Evolutionary conservation across 2,329 filamentous ascomycete genomes (phyloP), one percentile per base, ranked within the genome.

Genomic region (Cercospora zeae-maydis): DNA sequence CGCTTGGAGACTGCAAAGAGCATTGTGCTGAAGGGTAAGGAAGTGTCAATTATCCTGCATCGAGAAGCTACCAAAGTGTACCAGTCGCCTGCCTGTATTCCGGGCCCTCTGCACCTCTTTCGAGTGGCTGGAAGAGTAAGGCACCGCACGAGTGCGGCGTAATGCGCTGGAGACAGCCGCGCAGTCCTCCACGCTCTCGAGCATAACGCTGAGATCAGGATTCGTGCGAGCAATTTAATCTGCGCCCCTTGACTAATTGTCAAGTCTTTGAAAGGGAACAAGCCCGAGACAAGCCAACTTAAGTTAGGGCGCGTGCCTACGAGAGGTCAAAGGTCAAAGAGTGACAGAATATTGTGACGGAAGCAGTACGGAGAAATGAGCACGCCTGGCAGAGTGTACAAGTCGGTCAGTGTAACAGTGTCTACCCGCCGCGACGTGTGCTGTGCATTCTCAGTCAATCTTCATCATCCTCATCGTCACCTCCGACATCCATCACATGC

Each of bases 211-310:
- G 33, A 62, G 63, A 66, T 36, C 53, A 62, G 62, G 65, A 42
- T 57, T 61, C 62, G 49, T 57, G 63, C 64, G 49, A 63, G 74
- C 73, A 69, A 69, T 71, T 83, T 71, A 69, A 84, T 96, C 83
- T 96, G 83, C 91, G 92, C 92, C 96, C 89, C 88, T 86, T 90
- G 92, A 96, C 92, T 95, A 88, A 93, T 95, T 88, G 89, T 87
- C 91, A 92, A 86, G 86, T 87, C 88, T 93, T 85, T 85, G 89
- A 84, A 59, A 39, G 57, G 57, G 34, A 53, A 53, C 47, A 51
- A 53, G 47, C 47, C 57, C 57, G 83, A 82, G 82, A 86, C 84
- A 85, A 92, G 91, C 85, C 91, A 96, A 95, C 92, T 96, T 90
- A 96, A 96, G 89, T 90, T 90, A 89, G 90, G 93, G 92, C 92